Evolutionary conservation across 2,329 filamentous ascomycete genomes (phyloP).

Genomic region (Cladobotryum mycophilum): DNA sequence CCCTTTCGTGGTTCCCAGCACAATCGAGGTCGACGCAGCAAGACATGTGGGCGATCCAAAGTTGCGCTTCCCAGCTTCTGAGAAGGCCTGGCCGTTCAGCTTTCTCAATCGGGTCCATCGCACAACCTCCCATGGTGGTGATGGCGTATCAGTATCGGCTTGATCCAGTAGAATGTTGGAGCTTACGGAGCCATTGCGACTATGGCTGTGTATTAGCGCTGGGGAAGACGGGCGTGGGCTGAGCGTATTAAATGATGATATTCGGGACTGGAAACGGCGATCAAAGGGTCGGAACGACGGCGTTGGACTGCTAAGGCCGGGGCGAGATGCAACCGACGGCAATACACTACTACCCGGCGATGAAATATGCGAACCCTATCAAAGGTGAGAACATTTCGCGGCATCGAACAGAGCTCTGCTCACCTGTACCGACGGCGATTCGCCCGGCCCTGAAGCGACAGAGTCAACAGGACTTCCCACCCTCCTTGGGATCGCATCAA

Average conservation of each 20-base stretch:
- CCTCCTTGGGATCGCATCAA: constrained; percentile 47
- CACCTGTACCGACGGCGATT: constrained; percentile 79
- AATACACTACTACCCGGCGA: constrained; percentile 71
- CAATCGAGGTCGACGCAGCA: constrained; percentile 79
- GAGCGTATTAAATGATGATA: constrained; percentile 49
- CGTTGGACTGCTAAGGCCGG: constrained; percentile 61
- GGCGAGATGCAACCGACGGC: constrained; percentile 61
- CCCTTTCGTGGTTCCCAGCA: constrained; percentile 88
- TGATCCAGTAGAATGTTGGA: constrained; percentile 61
- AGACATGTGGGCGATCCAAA: constrained; percentile 90
- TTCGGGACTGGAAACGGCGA: constrained; percentile 82
- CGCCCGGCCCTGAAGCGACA: constrained; percentile 67
- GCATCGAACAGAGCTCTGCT: constrained; percentile 16
- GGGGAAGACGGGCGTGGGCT: constrained; percentile 70
- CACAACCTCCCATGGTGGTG: constrained; percentile 92
- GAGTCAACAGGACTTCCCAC: constrained; percentile 64
- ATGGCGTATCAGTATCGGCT: constrained; percentile 61
- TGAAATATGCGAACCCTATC: constrained; percentile 54
- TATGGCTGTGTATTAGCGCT: constrained; percentile 68
- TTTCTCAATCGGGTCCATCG: constrained; percentile 92
- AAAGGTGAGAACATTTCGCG: constrained; percentile 21
- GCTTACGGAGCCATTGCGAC: constrained; percentile 70
- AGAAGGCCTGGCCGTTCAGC: constrained; percentile 83
- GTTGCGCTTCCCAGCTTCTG: constrained; percentile 83
- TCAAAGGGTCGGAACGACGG: constrained; percentile 91